Evolutionary conservation across 2,329 filamentous ascomycete genomes (phyloP).

Genomic region (Fusarium sp.): DNA sequence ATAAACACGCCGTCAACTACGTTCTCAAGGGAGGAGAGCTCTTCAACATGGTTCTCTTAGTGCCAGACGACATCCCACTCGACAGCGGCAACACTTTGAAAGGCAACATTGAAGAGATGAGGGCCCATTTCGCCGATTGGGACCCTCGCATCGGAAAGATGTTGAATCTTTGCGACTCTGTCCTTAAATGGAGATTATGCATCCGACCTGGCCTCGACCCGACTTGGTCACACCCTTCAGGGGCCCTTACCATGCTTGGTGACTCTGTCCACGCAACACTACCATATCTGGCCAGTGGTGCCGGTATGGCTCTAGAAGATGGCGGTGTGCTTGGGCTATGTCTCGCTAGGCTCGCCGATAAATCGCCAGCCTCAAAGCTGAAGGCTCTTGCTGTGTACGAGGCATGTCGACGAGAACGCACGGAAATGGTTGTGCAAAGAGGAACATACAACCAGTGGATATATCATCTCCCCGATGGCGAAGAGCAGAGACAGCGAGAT

Average conservation of each 20-base stretch:
- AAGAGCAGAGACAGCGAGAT: slow-evolving; percentile 59
- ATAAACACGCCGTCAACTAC: slow-evolving; percentile 59
- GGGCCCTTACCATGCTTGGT: slow-evolving; percentile 19
- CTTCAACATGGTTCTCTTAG: slow-evolving; percentile 1
- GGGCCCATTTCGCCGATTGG: slow-evolving; percentile 62
- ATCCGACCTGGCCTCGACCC: slow-evolving; percentile 60
- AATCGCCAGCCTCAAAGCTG: not conserved
- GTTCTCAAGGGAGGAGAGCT: slow-evolving; percentile 47
- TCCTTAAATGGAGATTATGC: slow-evolving; percentile 68
- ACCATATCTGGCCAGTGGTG: not conserved
- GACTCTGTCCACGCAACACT: not conserved
- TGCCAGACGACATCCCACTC: not conserved
- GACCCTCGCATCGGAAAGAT: slow-evolving; percentile 65
- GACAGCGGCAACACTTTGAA: not conserved
- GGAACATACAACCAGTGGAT: slow-evolving; percentile 69
- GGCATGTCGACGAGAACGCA: slow-evolving; percentile 47
- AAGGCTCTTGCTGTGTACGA: not conserved
- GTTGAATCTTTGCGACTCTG: slow-evolving; percentile 62
- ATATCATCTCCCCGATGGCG: slow-evolving; percentile 68
- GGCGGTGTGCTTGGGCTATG: not conserved
- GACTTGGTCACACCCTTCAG: slow-evolving; percentile 63
- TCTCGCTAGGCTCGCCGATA: not conserved
- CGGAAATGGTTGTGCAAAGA: slow-evolving; percentile 65
- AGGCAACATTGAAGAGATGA: slow-evolving; percentile 52
- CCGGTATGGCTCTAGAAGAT: not conserved